phyloP scores from a whole-genome alignment of 352 stramenopile genomes.

The Globisporangium ultimum region DNA sequence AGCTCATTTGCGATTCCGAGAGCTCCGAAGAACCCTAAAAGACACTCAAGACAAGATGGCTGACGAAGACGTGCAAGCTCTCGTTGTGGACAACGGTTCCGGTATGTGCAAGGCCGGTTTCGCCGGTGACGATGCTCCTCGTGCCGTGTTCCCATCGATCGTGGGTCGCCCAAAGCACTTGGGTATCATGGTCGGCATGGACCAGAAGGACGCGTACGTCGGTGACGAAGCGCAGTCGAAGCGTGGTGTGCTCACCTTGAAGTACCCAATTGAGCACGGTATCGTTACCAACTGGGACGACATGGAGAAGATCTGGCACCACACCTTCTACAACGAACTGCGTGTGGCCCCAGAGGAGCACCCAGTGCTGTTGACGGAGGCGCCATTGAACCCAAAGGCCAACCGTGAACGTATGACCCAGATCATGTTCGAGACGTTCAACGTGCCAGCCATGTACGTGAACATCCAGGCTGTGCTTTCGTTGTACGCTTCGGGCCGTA shows the following conservation, averaged over 20 bases:
- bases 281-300: constrained; percentile 98
- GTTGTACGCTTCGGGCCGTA: constrained; percentile 90
- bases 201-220: constrained; percentile 17
- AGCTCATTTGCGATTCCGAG: background rate
- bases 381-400: constrained; percentile 91
- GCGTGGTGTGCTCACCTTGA: constrained; percentile 17
- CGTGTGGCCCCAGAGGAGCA: constrained; percentile 94
- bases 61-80: constrained; percentile 43
- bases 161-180: constrained; percentile 30
- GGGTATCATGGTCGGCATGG: constrained; percentile 15
- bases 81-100: constrained; percentile 50
- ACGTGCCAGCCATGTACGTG: constrained; percentile 89
- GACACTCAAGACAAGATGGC: constrained; percentile 1
- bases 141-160: constrained; percentile 70
- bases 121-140: constrained; percentile 64
- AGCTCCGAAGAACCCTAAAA: constrained; percentile 1
- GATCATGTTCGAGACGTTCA: constrained; percentile 97
- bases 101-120: constrained; percentile 70
- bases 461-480: constrained; percentile 85
- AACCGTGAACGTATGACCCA: constrained; percentile 92
- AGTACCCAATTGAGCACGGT: constrained; percentile 96
- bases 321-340: constrained; percentile 98
- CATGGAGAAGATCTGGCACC: constrained; percentile 98
- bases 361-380: constrained; percentile 92
- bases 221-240: constrained; percentile 16